These are phyloP conservation scores for Sclerotinia nivalis DNA, from an alignment of 2,329 filamentous ascomycete genomes.

Conservation along the genomic window DNA sequence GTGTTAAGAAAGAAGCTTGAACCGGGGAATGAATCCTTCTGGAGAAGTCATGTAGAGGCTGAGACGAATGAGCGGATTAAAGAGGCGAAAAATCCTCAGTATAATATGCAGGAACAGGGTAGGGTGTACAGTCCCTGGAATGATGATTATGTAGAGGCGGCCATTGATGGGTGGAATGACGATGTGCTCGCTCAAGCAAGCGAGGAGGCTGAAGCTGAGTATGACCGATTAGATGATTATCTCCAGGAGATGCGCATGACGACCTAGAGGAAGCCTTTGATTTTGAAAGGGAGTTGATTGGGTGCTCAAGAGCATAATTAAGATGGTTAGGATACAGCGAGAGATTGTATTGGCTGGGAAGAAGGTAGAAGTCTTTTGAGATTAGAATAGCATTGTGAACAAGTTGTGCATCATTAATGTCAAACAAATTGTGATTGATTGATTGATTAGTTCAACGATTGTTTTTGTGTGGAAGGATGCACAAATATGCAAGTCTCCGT, in stretches of 20 bases:
- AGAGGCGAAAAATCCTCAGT: conserved; percentile 30
- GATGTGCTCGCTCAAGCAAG: neutral
- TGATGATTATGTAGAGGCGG: conserved; percentile 17
- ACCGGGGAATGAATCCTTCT: conserved; percentile 25
- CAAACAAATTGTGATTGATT: neutral
- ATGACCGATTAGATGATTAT: no score
- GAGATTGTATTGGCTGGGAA: neutral
- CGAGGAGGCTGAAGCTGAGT: neutral
- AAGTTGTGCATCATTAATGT: neutral
- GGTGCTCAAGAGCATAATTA: neutral
- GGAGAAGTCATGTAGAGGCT: conserved; percentile 16
- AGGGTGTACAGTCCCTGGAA: conserved; percentile 28
- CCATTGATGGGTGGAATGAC: neutral
- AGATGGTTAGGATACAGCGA: neutral
- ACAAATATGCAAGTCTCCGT: conserved; percentile 4
- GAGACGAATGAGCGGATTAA: conserved; percentile 29
- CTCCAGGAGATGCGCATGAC: no score
- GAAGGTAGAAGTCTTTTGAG: neutral
- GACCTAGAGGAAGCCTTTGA: no score
- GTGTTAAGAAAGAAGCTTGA: neutral
- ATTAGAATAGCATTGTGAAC: neutral
- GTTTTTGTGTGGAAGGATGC: neutral
- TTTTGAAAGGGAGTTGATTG: no score
- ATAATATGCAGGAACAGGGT: conserved; percentile 26
- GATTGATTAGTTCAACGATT: neutral